A percentile compares a stretch with the other conserved stretches of the same genome.
phyloP scores from a whole-genome alignment of 129 eudicot species.

The Artemisia annua region DNA sequence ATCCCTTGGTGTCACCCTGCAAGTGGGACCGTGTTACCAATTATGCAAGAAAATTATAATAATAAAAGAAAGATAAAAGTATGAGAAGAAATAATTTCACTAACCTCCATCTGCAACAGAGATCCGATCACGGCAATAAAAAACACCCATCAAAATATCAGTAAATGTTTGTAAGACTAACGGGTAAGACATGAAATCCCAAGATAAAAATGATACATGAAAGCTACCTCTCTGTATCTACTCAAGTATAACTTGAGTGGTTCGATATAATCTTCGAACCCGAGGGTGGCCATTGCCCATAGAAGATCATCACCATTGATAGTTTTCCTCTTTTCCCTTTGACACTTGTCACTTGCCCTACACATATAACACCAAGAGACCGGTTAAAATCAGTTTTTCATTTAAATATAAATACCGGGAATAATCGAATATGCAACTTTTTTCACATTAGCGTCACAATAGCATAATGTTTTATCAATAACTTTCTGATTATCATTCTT shows the following conservation, averaged over 20 bases:
- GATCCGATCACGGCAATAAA: conserved; percentile 23
- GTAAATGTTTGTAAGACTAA: conserved; percentile 17
- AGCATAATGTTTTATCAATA: no score
- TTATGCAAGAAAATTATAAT: background rate
- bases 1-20: conserved; percentile 75
- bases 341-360: conserved; percentile 95
- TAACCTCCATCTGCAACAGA: conserved; percentile 73
- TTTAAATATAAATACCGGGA: background rate
- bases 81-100: conserved; percentile 22
- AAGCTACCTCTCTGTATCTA: conserved; percentile 72
- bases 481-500: no score
- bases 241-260: conserved; percentile 70
- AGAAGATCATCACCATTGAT: conserved; percentile 86
- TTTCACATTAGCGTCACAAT: no score
- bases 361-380: conserved; percentile 27
- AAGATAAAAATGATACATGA: background rate
- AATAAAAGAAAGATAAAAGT: background rate
- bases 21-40: conserved; percentile 15
- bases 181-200: background rate
- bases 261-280: conserved; percentile 83
- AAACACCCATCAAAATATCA: conserved; percentile 27
- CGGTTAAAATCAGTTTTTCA: background rate
- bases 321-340: conserved; percentile 88
- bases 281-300: conserved; percentile 91
- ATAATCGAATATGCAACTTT: background rate